A percentile compares a stretch with the other conserved stretches of the same genome.
Evolutionary conservation across 169 alveolate genomes (phyloP).

Genomic region (Eimeria necatrix): DNA sequence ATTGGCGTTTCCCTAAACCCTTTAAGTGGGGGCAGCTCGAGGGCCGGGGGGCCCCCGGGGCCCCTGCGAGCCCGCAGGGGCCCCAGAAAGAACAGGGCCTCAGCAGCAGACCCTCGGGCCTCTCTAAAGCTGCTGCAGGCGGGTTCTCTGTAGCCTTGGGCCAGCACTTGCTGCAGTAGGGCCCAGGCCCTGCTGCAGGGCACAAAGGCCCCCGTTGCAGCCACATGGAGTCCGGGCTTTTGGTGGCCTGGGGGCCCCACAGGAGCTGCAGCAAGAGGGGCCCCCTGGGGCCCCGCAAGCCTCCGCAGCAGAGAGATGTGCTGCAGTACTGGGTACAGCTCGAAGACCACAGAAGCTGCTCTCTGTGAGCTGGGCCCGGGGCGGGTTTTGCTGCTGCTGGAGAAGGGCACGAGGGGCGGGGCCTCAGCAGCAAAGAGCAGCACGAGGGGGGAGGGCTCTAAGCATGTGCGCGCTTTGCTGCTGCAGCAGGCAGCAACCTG

Average conservation of each 20-base stretch:
- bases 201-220: slow-evolving; percentile 26
- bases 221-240: too few relatives aligned
- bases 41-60: not conserved
- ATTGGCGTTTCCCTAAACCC: slow-evolving; percentile 7
- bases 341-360: not conserved
- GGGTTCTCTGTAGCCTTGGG: not conserved
- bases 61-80: not conserved
- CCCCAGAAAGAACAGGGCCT: not conserved
- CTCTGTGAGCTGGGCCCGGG: not conserved
- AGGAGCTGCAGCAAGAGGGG: not conserved
- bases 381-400: not conserved
- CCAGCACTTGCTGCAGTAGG: slow-evolving; percentile 10
- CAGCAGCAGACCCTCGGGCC: not conserved
- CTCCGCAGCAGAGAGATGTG: slow-evolving; percentile 4
- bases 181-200: not conserved
- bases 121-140: not conserved
- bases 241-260: too few relatives aligned
- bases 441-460: not conserved
- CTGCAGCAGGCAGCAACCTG: slow-evolving; percentile 48
- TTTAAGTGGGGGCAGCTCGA: slow-evolving; percentile 31
- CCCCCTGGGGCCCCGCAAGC: not conserved
- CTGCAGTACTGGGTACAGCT: slow-evolving; percentile 1
- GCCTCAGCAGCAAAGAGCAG: slow-evolving; percentile 26
- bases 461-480: not conserved
- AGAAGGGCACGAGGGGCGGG: not conserved